Evolutionary conservation across 169 alveolate genomes (phyloP).

Genomic region (Neospora caninum): DNA sequence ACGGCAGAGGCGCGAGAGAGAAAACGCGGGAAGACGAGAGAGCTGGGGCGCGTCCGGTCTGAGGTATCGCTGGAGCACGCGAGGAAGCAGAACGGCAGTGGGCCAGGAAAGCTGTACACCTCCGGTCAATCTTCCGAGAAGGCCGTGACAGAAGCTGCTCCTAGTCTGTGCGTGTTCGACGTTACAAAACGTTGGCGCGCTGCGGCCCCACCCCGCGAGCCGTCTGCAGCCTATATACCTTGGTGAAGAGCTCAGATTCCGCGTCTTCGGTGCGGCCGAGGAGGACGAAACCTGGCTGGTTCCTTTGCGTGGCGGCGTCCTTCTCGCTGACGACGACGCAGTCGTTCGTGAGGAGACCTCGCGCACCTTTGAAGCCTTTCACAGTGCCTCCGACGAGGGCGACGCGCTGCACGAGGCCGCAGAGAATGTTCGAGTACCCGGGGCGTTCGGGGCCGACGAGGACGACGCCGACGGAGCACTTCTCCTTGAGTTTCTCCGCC

Average conservation of each 20-base stretch:
- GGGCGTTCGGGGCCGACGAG: slow-evolving; percentile 94
- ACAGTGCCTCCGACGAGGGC: not conserved
- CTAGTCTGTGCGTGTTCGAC: too few relatives aligned
- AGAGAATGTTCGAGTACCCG: slow-evolving; percentile 93
- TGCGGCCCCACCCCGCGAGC: too few relatives aligned
- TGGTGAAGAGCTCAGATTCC: slow-evolving; percentile 24
- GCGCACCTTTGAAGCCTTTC: slow-evolving; percentile 45
- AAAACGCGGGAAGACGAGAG: too few relatives aligned
- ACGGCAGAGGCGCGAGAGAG: too few relatives aligned
- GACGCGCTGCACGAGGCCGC: slow-evolving; percentile 85
- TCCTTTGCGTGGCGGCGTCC: not conserved
- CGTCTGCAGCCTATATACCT: not conserved
- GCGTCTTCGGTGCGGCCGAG: slow-evolving; percentile 42
- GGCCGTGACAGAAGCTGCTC: too few relatives aligned
- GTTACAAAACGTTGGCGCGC: too few relatives aligned
- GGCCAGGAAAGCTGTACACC: too few relatives aligned
- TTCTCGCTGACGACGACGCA: slow-evolving; percentile 37
- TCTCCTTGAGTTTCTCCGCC: not conserved
- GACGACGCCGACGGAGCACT: slow-evolving; percentile 87
- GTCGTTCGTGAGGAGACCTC: slow-evolving; percentile 22
- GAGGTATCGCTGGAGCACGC: too few relatives aligned
- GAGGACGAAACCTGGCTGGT: not conserved
- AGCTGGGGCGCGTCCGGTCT: too few relatives aligned
- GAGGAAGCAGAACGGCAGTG: too few relatives aligned
- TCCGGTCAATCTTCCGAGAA: too few relatives aligned